A percentile compares a stretch with the other conserved stretches of the same genome.
phyloP scores from a whole-genome alignment of 257 asterid genomes.

The Apocynum venetum region DNA sequence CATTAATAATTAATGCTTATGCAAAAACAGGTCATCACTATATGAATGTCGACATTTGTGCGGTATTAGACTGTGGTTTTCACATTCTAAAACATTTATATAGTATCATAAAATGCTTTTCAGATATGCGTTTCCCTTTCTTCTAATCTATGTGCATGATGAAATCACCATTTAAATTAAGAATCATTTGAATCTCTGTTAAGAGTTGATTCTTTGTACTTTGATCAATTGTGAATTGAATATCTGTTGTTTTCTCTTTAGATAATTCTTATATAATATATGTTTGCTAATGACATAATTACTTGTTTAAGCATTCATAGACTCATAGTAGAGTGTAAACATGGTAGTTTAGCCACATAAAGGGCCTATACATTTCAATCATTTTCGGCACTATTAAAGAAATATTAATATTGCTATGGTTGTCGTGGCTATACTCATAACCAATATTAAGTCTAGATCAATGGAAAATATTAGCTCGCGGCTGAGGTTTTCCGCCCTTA shows the following conservation, averaged over 20 bases:
- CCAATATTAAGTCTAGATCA: background rate
- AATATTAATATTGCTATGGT: background rate
- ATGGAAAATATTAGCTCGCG: background rate
- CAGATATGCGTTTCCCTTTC: too few relatives aligned
- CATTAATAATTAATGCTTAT: too few relatives aligned
- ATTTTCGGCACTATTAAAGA: background rate
- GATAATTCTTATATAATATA: background rate
- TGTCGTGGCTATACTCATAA: background rate
- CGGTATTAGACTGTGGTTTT: too few relatives aligned
- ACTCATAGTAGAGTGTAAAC: slow-evolving; percentile 3
- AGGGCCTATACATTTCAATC: slow-evolving; percentile 7
- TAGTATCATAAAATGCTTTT: too few relatives aligned
- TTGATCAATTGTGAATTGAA: background rate
- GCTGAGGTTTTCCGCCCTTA: background rate
- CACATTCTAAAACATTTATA: too few relatives aligned
- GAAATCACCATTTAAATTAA: background rate
- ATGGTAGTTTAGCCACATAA: slow-evolving; percentile 9
- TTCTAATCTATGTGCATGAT: background rate
- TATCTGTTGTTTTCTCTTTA: too few relatives aligned
- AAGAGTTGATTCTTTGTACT: background rate
- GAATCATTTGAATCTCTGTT: background rate
- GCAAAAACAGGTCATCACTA: too few relatives aligned
- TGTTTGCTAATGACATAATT: slow-evolving; percentile 8
- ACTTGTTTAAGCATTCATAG: background rate
- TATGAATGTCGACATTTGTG: too few relatives aligned